Evolutionary conservation across 2,329 filamentous ascomycete species (phyloP), one percentile per base, ranked within the genome.

Genomic region (Pezicula radicicola): DNA sequence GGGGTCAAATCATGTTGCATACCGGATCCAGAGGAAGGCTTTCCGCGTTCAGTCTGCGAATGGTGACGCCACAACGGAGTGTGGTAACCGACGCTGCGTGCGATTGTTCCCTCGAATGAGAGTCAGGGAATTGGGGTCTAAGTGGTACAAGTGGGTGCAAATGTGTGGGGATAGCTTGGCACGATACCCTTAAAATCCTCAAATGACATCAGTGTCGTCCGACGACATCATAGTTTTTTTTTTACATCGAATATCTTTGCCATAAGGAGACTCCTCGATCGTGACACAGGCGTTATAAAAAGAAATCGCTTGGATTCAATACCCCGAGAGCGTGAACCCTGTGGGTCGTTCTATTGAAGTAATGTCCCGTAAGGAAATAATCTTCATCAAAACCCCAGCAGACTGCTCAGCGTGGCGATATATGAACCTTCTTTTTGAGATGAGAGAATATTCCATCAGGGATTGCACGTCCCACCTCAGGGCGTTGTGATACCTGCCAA

Each of bases 351-450:
- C 40, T 16, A 50, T 37, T 33, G 33, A 30, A 40, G 41, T 25
- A 46, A 18, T 51, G 27, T 27, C 42, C 42, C 42, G 42, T 30
- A n/a, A 45, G 42, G 42, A 21, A 45, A 28, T 25, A 45, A 45
- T 45, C 42, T 45, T 28, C 42, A 28, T 28, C n/a, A 21, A 4
- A 21, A 21, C 6, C 37, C 37, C 37, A 16, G 37, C 37, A 40
- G 37, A 13, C 3, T 33, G 9, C 30, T 10, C 9, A 33, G 30
- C 30, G 30, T 21, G 37, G 37, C 37, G 37, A 40, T 40, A 40
- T 40, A 1, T 12, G 27, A 28, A 3, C 42, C 27, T 28, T 30
- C 27, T 16, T 18, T n/a, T 45, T 12, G n/a, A 45, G 19, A 30
- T 45, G 42, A 28, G n/a, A 45, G 42, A 45, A 25, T 45, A 30